These are phyloP conservation scores for Heracleum sosnowskyi DNA, from an alignment of 129 eudicot genomes.

Conservation along the genomic window DNA sequence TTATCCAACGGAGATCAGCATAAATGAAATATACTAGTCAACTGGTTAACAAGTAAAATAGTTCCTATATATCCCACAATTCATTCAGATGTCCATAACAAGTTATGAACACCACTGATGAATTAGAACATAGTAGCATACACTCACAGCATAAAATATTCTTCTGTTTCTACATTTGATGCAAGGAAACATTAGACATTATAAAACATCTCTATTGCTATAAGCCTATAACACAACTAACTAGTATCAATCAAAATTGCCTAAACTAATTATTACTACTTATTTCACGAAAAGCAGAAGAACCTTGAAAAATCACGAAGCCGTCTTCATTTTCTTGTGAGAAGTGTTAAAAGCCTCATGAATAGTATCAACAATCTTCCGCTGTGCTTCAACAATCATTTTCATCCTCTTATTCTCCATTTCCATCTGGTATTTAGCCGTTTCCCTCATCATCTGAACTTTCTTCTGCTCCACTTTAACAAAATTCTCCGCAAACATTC, in stretches of 20 bases:
- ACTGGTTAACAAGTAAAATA: background rate
- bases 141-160: background rate
- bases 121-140: background rate
- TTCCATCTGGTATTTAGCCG: constrained; percentile 57
- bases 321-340: constrained; percentile 36
- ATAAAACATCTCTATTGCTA: background rate
- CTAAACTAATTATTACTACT: background rate
- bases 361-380: constrained; percentile 62
- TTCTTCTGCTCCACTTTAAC: constrained; percentile 75
- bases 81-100: background rate
- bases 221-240: constrained; percentile 4
- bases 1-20: background rate
- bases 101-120: background rate
- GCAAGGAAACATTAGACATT: background rate
- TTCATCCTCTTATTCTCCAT: constrained; percentile 90
- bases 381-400: constrained; percentile 66
- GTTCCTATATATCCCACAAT: background rate
- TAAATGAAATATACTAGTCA: background rate
- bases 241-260: background rate
- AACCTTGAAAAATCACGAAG: constrained; percentile 24
- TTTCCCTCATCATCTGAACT: constrained; percentile 84
- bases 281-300: background rate
- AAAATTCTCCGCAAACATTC: constrained; percentile 65
- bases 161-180: background rate
- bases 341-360: constrained; percentile 45